These are phyloP conservation scores for Cutaneotrichosporon spelunceum DNA, from an alignment of 1,284 basidiomycete species.

Conservation along the genomic window DNA sequence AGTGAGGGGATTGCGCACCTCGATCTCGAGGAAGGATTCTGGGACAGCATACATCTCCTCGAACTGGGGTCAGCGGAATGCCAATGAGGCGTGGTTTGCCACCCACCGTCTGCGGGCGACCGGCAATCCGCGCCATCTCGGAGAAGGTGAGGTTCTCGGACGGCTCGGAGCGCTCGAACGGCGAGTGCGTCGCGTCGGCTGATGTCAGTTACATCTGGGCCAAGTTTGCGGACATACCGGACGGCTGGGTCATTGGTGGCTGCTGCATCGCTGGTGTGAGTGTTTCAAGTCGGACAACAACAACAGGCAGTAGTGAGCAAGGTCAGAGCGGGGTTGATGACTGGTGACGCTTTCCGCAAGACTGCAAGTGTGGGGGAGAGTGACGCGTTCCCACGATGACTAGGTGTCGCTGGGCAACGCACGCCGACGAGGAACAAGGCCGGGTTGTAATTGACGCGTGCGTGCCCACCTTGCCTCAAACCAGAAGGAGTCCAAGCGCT, in stretches of 20 bases:
- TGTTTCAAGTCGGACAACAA: constrained; percentile 1
- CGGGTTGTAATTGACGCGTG: background rate
- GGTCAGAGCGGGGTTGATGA: background rate
- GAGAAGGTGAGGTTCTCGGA: constrained; percentile 59
- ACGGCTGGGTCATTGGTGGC: constrained; percentile 4
- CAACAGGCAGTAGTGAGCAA: background rate
- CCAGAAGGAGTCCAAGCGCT: background rate
- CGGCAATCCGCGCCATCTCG: constrained; percentile 62
- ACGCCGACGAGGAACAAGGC: background rate
- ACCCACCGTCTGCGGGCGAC: constrained; percentile 77
- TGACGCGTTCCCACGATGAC: too few relatives aligned
- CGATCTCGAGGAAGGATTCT: constrained; percentile 97
- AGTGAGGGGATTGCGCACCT: constrained; percentile 93
- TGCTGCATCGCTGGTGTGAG: constrained; percentile 14
- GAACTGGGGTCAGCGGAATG: constrained; percentile 58
- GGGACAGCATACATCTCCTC: constrained; percentile 98
- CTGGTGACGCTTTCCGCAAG: background rate
- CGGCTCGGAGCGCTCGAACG: constrained; percentile 62
- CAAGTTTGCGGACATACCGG: constrained; percentile 4
- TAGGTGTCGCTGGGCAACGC: too few relatives aligned
- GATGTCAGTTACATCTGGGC: background rate
- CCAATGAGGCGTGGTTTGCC: background rate
- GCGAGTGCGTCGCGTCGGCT: constrained; percentile 58
- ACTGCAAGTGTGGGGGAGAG: background rate
- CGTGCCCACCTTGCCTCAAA: background rate